phyloP scores from a whole-genome alignment of 176 grass and related monocot genomes.

The Oryza longistaminata region DNA sequence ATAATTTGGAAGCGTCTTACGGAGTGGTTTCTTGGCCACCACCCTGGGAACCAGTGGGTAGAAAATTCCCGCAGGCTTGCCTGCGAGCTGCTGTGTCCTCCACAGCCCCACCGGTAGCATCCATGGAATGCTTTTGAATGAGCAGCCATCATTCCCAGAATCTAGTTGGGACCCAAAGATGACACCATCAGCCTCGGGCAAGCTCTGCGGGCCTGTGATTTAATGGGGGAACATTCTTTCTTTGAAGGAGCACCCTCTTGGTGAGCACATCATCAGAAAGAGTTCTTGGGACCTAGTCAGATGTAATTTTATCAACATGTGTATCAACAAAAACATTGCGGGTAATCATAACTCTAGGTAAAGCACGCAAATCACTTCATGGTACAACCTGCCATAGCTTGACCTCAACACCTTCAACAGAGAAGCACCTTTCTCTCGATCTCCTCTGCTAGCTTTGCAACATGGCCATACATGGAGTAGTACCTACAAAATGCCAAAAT shows the following conservation, averaged over 20 bases:
- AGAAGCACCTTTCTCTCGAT: constrained; percentile 61
- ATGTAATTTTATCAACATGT: not conserved
- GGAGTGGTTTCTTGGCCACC: constrained; percentile 75
- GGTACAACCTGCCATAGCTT: constrained; percentile 71
- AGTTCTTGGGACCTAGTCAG: constrained; percentile 62
- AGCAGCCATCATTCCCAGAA: constrained; percentile 72
- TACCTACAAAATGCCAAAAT: constrained; percentile 44
- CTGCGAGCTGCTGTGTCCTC: constrained; percentile 63
- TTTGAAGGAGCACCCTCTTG: constrained; percentile 67
- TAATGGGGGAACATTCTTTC: constrained; percentile 41
- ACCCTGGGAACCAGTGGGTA: constrained; percentile 68
- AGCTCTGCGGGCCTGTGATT: constrained; percentile 52
- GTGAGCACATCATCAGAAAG: constrained; percentile 53
- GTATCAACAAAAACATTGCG: not conserved
- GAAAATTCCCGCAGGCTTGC: constrained; percentile 73
- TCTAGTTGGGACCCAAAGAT: constrained; percentile 70
- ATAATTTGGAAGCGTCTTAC: constrained; percentile 29
- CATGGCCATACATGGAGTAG: constrained; percentile 85
- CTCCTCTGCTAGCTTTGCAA: constrained; percentile 70
- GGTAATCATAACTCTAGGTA: not conserved
- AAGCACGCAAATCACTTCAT: not conserved
- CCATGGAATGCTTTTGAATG: constrained; percentile 74
- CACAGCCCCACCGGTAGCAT: constrained; percentile 61
- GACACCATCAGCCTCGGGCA: constrained; percentile 59
- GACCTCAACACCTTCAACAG: constrained; percentile 55